Conservation (phyloP, 2,329 filamentous ascomycete genomes). For the Ciborinia camelliae region DNA sequence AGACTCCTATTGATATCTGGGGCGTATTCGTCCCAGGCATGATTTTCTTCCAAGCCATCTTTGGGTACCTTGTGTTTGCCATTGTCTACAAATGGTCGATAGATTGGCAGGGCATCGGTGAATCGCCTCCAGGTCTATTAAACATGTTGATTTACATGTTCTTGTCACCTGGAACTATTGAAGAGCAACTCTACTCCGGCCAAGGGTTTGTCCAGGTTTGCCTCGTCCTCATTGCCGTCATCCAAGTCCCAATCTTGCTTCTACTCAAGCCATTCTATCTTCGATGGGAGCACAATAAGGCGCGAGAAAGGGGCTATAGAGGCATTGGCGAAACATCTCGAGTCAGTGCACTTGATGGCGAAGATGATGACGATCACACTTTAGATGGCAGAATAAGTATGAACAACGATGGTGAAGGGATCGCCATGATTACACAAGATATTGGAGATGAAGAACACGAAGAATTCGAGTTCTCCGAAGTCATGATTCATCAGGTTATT, state of each 20-base stretch:
- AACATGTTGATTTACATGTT: slow-evolving; percentile 99
- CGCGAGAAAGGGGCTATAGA: slow-evolving; percentile 84
- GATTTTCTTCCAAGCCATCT: slow-evolving; percentile 99
- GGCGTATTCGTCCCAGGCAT: slow-evolving; percentile 97
- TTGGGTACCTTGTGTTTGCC: slow-evolving; percentile 89
- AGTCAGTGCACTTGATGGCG: slow-evolving; percentile 86
- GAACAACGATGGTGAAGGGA: slow-evolving; percentile 74
- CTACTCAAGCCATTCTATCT: slow-evolving; percentile 97
- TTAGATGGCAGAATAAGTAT: slow-evolving; percentile 64
- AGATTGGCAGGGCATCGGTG: slow-evolving; percentile 67
- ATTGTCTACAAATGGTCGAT: slow-evolving; percentile 97
- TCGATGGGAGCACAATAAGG: slow-evolving; percentile 86
- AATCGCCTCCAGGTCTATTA: slow-evolving; percentile 77
- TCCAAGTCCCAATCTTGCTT: slow-evolving; percentile 85
- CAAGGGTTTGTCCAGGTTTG: slow-evolving; percentile 74
- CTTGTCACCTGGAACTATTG: slow-evolving; percentile 72
- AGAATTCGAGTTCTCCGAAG: slow-evolving; percentile 94
- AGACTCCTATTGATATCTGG: slow-evolving; percentile 91
- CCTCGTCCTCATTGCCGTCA: slow-evolving; percentile 75
- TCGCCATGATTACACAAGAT: slow-evolving; percentile 85
- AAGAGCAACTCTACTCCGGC: slow-evolving; percentile 71
- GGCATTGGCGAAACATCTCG: slow-evolving; percentile 85
- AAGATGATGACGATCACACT: slow-evolving; percentile 72
- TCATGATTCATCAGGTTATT: slow-evolving; percentile 99
- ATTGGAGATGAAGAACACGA: slow-evolving; percentile 84